Conservation (phyloP, 495 filamentous ascomycete species). For the Aspergillus coremiiformis region DNA sequence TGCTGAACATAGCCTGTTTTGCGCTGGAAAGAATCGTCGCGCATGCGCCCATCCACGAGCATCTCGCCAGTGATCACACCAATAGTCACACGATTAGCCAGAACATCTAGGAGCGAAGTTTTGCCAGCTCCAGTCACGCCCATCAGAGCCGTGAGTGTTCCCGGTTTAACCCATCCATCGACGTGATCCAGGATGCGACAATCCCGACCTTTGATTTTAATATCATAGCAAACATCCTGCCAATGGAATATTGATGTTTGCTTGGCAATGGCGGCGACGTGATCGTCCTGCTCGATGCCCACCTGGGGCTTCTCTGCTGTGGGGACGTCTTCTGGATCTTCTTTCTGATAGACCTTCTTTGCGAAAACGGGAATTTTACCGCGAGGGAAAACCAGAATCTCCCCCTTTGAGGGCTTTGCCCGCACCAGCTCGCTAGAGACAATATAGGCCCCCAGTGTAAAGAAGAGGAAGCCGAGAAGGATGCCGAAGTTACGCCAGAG, state of each 20-base stretch:
- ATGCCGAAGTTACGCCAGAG: slow-evolving; percentile 82
- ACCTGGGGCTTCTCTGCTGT: slow-evolving; percentile 30
- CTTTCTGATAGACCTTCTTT: slow-evolving; percentile 37
- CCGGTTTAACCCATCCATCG: slow-evolving; percentile 87
- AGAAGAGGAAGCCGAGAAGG: slow-evolving; percentile 63
- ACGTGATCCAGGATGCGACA: slow-evolving; percentile 76
- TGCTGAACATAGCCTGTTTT: slow-evolving; percentile 93
- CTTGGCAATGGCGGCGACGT: slow-evolving; percentile 27
- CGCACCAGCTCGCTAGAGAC: slow-evolving; percentile 66
- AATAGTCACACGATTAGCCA: slow-evolving; percentile 73
- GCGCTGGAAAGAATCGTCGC: slow-evolving; percentile 75
- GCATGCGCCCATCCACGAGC: slow-evolving; percentile 69
- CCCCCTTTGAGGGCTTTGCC: slow-evolving; percentile 75
- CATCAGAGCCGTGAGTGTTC: slow-evolving; percentile 86
- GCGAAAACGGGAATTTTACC: slow-evolving; percentile 60
- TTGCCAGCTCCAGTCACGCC: slow-evolving; percentile 56
- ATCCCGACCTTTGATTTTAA: slow-evolving; percentile 73
- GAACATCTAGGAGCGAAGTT: slow-evolving; percentile 47
- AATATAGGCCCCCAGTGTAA: slow-evolving; percentile 61
- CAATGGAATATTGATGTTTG: slow-evolving; percentile 79
- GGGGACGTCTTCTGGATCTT: slow-evolving; percentile 27
- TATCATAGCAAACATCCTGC: slow-evolving; percentile 79
- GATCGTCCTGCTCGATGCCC: slow-evolving; percentile 4
- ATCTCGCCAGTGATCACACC: slow-evolving; percentile 82
- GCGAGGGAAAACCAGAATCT: slow-evolving; percentile 79